Base-by-base conservation (phyloP, 1,284 basidiomycete genomes). In the Gomphus sp. region DNA sequence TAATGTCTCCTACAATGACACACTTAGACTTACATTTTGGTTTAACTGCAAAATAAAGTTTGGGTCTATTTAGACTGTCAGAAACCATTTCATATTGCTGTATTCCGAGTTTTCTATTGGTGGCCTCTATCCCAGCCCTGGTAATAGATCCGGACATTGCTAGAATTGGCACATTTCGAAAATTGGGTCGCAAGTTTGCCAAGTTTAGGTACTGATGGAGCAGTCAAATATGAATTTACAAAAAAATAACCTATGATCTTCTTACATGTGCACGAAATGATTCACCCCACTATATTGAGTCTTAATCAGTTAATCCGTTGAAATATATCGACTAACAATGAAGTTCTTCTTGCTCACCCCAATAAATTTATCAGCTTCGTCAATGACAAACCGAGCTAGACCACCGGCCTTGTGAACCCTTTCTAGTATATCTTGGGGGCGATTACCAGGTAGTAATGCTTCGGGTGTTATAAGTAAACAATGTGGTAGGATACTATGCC, bases 311-410 rank as follows among this genome's bases (percentile, higher is more conserved):
- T 1, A n/a, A 9, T 11, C 10, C 34, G 14, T 12, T n/a, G n/a
- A 48, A 47, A 16, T 18, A 31, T 31, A 31, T 31, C 28, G 5
- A 31, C 28, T 31, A 31, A 31, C 28, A 31, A 31, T 31, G 28
- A 31, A 31, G 28, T 31, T 31, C 28, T 31, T 31, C 34, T 45
- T 25, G 4, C 57, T 33, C 28, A 58, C 57, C 14, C 25, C 41
- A 11, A 58, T n/a, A 34, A 53, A n/a, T 52, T 58, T 51, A n/a
- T 58, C 50, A n/a, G 51, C 57, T 48, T 58, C 57, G 33, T 58
- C 57, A 31, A 58, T 36, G 10, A 58, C 51, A 22, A 58, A 45
- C 31, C 49, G 33, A 16, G 16, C 57, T 28, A 58, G 45, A 22
- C 50, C 18, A 25, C 44, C 50, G n/a, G 12, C 22, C 39, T 43